Percentiles rank a stretch among this genome's conserved stretches.
Conservation (phyloP, 2,329 filamentous ascomycete species). For the Aspergillus brasiliensis region DNA sequence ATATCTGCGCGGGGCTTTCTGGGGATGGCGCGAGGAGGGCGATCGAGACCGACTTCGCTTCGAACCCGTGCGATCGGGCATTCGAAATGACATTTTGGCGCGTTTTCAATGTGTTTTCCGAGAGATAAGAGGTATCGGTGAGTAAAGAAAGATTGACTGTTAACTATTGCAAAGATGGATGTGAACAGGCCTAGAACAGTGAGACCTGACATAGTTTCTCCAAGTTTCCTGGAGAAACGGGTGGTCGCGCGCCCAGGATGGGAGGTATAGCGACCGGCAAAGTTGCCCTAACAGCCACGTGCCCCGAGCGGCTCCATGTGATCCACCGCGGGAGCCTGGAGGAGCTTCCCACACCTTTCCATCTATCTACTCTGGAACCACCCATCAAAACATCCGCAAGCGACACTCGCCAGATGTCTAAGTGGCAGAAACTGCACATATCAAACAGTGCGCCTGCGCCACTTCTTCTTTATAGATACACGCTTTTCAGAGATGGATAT, state of each 20-base stretch:
- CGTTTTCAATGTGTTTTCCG: background rate
- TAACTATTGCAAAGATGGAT: background rate
- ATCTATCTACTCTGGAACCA: background rate
- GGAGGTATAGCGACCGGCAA: conserved; percentile 29
- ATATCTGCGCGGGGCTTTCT: conserved; percentile 39
- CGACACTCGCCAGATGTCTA: conserved; percentile 29
- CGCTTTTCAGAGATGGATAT: conserved; percentile 46
- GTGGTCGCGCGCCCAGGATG: conserved; percentile 13
- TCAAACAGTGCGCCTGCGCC: conserved; percentile 29
- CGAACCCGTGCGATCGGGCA: conserved; percentile 35
- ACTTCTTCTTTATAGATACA: conserved; percentile 44
- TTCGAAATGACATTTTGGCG: conserved; percentile 35
- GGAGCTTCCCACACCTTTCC: conserved; percentile 8
- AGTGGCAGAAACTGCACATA: conserved; percentile 41
- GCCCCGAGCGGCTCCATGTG: conserved; percentile 18
- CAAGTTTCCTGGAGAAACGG: conserved; percentile 14
- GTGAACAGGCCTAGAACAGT: background rate
- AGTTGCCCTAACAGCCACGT: conserved; percentile 23
- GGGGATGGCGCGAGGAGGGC: conserved; percentile 43
- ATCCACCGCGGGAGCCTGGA: conserved; percentile 10
- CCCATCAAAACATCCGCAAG: background rate
- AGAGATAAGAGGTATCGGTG: background rate
- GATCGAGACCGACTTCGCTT: conserved; percentile 48
- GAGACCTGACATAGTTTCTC: background rate
- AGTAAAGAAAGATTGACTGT: background rate